phyloP scores from a whole-genome alignment of 2,329 filamentous ascomycete species.

The Fusarium phyllophilum region DNA sequence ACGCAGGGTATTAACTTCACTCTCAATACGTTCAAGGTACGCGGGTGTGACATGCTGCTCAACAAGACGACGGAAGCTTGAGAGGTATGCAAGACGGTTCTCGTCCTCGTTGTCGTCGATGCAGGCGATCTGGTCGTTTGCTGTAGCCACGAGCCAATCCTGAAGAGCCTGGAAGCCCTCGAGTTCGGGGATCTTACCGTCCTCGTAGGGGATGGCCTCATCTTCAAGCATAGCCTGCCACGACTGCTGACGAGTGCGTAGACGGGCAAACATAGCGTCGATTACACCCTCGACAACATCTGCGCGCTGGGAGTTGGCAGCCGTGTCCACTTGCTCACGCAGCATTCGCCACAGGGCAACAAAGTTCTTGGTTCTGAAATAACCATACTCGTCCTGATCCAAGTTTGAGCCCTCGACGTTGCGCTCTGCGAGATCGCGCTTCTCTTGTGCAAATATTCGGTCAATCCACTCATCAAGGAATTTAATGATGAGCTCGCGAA shows the following conservation, averaged over 20 bases:
- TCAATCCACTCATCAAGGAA: conserved; percentile 98
- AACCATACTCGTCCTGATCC: conserved; percentile 87
- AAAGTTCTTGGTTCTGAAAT: conserved; percentile 90
- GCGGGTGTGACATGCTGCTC: conserved; percentile 81
- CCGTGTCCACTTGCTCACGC: conserved; percentile 88
- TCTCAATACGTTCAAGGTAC: conserved; percentile 79
- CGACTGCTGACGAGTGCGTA: conserved; percentile 82
- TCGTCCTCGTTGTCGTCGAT: conserved; percentile 91
- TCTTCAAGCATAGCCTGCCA: conserved; percentile 92
- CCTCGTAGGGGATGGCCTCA: conserved; percentile 80
- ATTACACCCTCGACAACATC: conserved; percentile 96
- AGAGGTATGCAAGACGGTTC: conserved; percentile 81
- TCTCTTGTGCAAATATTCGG: conserved; percentile 85
- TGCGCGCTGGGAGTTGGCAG: conserved; percentile 82
- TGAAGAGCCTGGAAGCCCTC: conserved; percentile 82
- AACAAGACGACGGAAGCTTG: conserved; percentile 85
- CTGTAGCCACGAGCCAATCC: conserved; percentile 96
- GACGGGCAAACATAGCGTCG: conserved; percentile 91
- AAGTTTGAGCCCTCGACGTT: conserved; percentile 78
- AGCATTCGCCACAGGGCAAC: conserved; percentile 98
- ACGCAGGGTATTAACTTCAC: conserved; percentile 78
- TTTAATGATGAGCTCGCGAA: conserved; percentile 93
- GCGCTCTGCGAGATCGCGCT: conserved; percentile 81
- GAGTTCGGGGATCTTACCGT: conserved; percentile 62
- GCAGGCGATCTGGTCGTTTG: conserved; percentile 98